Conservation (phyloP, 495 filamentous ascomycete genomes). For the Neurospora sp. region DNA sequence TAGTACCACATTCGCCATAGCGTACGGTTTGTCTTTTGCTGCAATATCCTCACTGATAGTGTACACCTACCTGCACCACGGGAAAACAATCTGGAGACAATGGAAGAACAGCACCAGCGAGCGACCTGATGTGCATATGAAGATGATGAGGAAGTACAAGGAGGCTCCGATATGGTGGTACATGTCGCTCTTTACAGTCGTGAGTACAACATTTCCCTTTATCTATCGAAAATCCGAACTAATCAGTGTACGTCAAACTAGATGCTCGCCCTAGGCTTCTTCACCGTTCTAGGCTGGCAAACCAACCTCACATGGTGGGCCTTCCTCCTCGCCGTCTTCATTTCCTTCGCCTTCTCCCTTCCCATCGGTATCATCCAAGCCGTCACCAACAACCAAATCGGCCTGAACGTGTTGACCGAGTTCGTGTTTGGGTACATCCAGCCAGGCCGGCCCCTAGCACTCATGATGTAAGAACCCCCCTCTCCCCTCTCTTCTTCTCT, state of each 20-base stretch:
- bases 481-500: neutral
- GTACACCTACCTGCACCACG: constrained; percentile 54
- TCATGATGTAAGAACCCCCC: constrained; percentile 44
- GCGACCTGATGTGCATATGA: constrained; percentile 51
- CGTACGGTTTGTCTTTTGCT: constrained; percentile 63
- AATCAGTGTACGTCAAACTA: constrained; percentile 4
- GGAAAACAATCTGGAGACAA: constrained; percentile 49
- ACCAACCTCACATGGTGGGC: constrained; percentile 60
- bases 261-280: constrained; percentile 52
- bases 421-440: constrained; percentile 64
- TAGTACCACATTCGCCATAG: constrained; percentile 50
- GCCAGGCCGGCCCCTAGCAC: constrained; percentile 52
- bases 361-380: constrained; percentile 54
- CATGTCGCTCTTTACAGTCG: constrained; percentile 35
- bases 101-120: constrained; percentile 49
- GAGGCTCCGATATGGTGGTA: constrained; percentile 51
- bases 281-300: constrained; percentile 53
- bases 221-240: constrained; percentile 14
- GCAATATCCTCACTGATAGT: constrained; percentile 56
- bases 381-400: constrained; percentile 58
- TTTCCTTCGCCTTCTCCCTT: constrained; percentile 43
- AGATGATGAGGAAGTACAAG: constrained; percentile 49
- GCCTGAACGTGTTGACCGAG: constrained; percentile 59
- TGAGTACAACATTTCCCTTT: constrained; percentile 12
- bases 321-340: constrained; percentile 53